phyloP scores from a whole-genome alignment of 129 eudicot genomes.

The Escallonia rubra region DNA sequence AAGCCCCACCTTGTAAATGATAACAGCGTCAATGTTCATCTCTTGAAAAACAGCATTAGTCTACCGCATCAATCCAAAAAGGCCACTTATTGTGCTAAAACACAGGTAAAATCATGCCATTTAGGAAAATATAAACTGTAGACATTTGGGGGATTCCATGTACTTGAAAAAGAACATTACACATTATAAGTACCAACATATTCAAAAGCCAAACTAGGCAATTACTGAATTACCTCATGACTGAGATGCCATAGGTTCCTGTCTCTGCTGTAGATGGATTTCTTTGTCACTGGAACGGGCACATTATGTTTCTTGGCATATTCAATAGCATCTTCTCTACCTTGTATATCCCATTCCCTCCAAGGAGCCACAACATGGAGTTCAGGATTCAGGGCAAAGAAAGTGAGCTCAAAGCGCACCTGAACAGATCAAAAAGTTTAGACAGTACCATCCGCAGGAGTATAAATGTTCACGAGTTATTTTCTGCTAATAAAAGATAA shows the following conservation, averaged over 20 bases:
- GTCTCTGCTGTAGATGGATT: conserved; percentile 95
- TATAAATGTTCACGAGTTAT: no score
- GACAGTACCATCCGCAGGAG: background rate
- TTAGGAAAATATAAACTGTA: no score
- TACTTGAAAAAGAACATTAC: no score
- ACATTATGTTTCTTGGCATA: conserved; percentile 90
- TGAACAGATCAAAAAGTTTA: conserved; percentile 12
- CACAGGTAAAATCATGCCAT: no score
- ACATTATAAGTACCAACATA: no score
- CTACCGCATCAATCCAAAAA: no score
- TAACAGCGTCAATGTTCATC: no score
- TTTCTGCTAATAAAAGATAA: no score
- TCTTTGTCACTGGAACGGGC: conserved; percentile 93
- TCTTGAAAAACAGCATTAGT: no score
- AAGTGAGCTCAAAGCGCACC: conserved; percentile 98
- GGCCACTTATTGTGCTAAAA: no score
- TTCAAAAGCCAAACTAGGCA: background rate
- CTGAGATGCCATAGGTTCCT: conserved; percentile 97
- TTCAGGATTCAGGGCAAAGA: conserved; percentile 91
- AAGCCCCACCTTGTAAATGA: no score
- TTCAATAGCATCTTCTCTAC: conserved; percentile 97
- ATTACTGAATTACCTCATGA: conserved; percentile 63
- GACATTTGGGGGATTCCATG: no score
- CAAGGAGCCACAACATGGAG: conserved; percentile 98
- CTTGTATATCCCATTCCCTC: conserved; percentile 98